Conservation (phyloP, 2,329 filamentous ascomycete genomes). For the Diaporthe sp. region DNA sequence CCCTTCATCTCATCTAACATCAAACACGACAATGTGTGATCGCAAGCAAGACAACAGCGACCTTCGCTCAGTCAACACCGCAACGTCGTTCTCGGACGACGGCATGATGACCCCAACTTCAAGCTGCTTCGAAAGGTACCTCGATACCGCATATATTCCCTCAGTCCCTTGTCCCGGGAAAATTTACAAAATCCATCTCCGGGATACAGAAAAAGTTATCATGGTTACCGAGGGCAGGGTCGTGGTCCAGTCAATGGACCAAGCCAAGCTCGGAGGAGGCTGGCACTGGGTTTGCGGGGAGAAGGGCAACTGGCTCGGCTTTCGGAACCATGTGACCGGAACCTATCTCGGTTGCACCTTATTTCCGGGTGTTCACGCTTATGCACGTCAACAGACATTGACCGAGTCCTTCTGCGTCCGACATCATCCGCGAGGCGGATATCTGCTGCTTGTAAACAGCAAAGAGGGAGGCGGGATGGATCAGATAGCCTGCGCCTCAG, state of each 20-base stretch:
- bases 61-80: too few species aligned
- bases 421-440: neutral
- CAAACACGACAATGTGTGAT: neutral
- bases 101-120: neutral
- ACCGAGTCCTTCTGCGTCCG: neutral
- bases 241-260: neutral
- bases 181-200: constrained; percentile 6
- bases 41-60: neutral
- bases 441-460: neutral
- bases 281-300: constrained; percentile 28
- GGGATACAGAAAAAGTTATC: neutral
- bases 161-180: neutral
- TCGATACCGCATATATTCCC: fast-evolving
- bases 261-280: neutral
- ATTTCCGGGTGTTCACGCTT: fast-evolving
- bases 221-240: constrained; percentile 5
- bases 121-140: neutral
- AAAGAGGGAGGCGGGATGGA: fast-evolving
- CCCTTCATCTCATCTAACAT: neutral
- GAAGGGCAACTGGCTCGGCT: constrained; percentile 5
- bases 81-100: neutral
- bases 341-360: neutral
- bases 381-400: too few species aligned
- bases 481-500: neutral
- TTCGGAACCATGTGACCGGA: constrained; percentile 19